Evolutionary conservation across 306 rosid genomes (phyloP).

Genomic region (Boehmeria nivea): DNA sequence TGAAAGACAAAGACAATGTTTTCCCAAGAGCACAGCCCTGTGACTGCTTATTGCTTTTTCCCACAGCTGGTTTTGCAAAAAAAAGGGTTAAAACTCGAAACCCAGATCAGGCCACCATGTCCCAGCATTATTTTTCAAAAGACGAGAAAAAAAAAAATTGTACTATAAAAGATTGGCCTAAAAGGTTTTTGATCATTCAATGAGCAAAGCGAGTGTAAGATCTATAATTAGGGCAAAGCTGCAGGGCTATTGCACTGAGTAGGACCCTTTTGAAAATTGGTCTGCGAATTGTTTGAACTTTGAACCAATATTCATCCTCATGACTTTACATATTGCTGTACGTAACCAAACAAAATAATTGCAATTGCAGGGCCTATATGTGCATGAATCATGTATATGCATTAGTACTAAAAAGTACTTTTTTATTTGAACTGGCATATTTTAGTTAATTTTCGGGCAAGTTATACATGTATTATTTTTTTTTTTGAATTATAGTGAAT

Average conservation of each 20-base stretch:
- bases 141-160: neutral
- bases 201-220: slow-evolving; percentile 5
- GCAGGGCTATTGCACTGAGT: slow-evolving; percentile 7
- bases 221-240: neutral
- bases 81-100: neutral
- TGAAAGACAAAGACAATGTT: slow-evolving; percentile 8
- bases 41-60: neutral
- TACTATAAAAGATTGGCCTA: neutral
- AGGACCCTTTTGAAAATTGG: slow-evolving; percentile 13
- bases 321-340: neutral
- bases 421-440: too few relatives aligned
- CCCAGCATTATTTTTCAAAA: slow-evolving; percentile 4
- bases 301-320: neutral
- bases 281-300: neutral
- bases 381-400: too few relatives aligned
- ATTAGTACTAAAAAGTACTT: too few relatives aligned
- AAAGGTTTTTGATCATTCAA: neutral
- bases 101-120: neutral
- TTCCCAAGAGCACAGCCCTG: neutral
- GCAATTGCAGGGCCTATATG: neutral
- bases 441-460: too few relatives aligned
- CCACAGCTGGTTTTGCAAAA: neutral
- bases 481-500: too few relatives aligned
- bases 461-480: too few relatives aligned
- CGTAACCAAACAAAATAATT: neutral